These are phyloP conservation scores for Apiosordaria backusii DNA, from an alignment of 495 filamentous ascomycete species.

Conservation along the genomic window DNA sequence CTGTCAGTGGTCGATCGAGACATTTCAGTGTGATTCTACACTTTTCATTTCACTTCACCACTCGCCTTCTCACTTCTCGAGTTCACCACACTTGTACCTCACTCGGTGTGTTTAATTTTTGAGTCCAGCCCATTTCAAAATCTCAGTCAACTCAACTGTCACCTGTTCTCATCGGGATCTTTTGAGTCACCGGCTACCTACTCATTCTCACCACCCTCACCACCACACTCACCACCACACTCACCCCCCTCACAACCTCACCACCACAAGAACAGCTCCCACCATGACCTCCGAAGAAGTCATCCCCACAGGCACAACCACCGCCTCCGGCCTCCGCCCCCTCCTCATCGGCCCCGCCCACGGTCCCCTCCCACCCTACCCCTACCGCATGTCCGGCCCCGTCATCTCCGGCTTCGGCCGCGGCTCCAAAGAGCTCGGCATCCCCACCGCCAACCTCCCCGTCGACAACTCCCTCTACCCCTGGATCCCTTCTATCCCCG, in stretches of 20 bases:
- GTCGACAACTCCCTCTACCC: slow-evolving; percentile 61
- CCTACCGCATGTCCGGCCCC: slow-evolving; percentile 71
- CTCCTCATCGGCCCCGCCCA: slow-evolving; percentile 62
- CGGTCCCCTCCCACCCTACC: slow-evolving; percentile 75
- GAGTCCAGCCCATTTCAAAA: no score
- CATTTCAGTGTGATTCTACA: not conserved
- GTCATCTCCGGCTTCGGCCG: slow-evolving; percentile 93
- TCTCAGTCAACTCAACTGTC: no score
- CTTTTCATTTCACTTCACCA: not conserved
- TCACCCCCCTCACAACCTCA: not conserved
- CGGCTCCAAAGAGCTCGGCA: slow-evolving; percentile 90
- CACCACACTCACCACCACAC: not conserved
- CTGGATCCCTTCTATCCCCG: slow-evolving; percentile 65
- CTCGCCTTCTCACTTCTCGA: not conserved
- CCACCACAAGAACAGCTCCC: no score
- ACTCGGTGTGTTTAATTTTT: no score
- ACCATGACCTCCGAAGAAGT: not conserved
- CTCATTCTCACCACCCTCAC: no score
- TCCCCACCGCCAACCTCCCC: slow-evolving; percentile 96
- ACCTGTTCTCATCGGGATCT: no score
- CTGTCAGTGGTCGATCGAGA: not conserved
- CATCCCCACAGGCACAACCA: not conserved
- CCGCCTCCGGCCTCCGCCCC: slow-evolving; percentile 40
- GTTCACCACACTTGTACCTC: no score
- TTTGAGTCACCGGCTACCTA: no score